phyloP scores from a whole-genome alignment of 257 asterid species.

The Salvia rosmarinus region DNA sequence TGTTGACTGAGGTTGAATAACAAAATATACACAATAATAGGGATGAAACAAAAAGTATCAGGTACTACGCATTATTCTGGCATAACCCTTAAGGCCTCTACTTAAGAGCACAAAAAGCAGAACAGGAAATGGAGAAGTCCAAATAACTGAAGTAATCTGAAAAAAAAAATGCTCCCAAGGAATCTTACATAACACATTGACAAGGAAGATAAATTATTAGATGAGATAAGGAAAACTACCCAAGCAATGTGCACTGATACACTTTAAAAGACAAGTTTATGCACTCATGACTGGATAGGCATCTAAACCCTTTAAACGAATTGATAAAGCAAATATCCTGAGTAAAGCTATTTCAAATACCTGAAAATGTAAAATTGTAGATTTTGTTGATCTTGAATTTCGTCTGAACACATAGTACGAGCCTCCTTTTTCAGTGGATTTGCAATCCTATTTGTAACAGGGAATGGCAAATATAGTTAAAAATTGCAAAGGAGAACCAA shows the following conservation, averaged over 20 bases:
- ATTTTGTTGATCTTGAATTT: slow-evolving; percentile 86
- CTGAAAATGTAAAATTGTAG: slow-evolving; percentile 95
- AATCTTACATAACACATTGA: no score
- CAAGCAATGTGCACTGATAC: neutral
- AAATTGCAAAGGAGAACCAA: slow-evolving; percentile 5
- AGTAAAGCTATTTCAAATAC: slow-evolving; percentile 41
- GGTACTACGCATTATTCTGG: slow-evolving; percentile 17
- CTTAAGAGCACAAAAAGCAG: neutral
- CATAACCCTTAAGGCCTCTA: neutral
- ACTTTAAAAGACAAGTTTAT: slow-evolving; percentile 7
- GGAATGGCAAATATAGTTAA: neutral
- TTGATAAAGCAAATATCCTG: slow-evolving; percentile 6
- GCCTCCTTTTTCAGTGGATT: slow-evolving; percentile 60
- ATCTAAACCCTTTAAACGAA: slow-evolving; percentile 26
- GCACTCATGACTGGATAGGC: slow-evolving; percentile 10
- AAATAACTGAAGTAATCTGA: neutral
- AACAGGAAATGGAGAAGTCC: neutral
- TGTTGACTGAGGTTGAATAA: no score
- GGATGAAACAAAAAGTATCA: slow-evolving; percentile 15
- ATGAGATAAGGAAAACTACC: neutral
- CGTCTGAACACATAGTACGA: slow-evolving; percentile 68
- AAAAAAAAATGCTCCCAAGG: slow-evolving; percentile 26
- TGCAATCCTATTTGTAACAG: slow-evolving; percentile 61
- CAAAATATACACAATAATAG: neutral
- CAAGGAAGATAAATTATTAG: neutral